Conservation (phyloP, 352 stramenopile genomes). For the Phytophthora melonis region DNA sequence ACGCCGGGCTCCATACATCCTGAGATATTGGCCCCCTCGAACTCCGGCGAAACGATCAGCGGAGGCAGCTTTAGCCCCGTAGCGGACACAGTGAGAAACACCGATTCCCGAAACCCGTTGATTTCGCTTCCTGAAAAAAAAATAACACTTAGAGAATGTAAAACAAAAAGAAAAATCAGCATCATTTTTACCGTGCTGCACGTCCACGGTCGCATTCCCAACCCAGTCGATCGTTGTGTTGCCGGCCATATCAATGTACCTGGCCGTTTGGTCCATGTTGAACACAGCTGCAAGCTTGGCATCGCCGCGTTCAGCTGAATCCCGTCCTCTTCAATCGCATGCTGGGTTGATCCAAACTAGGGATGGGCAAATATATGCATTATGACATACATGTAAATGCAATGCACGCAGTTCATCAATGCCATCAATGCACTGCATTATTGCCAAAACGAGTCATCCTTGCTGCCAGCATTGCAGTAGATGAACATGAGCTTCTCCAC, state of each 20-base stretch:
- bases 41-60: constrained; percentile 20
- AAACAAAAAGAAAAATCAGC: not conserved
- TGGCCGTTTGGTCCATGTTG: constrained; percentile 25
- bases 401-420: no score
- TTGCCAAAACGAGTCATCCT: constrained; percentile 1
- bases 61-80: constrained; percentile 10
- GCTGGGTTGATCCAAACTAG: constrained; percentile 23
- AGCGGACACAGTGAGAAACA: constrained; percentile 16
- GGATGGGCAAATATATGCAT: no score
- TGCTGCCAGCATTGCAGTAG: constrained; percentile 19
- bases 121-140: constrained; percentile 13
- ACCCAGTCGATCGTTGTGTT: constrained; percentile 24
- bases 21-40: constrained; percentile 4
- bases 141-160: not conserved
- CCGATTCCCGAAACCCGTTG: constrained; percentile 12
- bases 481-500: constrained; percentile 12
- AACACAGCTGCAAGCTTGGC: constrained; percentile 4
- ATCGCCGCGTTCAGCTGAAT: not conserved
- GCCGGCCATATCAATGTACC: constrained; percentile 19
- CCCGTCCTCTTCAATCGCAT: constrained; percentile 14
- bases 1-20: constrained; percentile 16
- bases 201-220: constrained; percentile 5
- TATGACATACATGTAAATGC: no score
- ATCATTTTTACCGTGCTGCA: constrained; percentile 8
- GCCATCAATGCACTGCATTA: no score